These are phyloP conservation scores for Cucurbita maxima DNA, from an alignment of 306 rosid species.

Conservation along the genomic window DNA sequence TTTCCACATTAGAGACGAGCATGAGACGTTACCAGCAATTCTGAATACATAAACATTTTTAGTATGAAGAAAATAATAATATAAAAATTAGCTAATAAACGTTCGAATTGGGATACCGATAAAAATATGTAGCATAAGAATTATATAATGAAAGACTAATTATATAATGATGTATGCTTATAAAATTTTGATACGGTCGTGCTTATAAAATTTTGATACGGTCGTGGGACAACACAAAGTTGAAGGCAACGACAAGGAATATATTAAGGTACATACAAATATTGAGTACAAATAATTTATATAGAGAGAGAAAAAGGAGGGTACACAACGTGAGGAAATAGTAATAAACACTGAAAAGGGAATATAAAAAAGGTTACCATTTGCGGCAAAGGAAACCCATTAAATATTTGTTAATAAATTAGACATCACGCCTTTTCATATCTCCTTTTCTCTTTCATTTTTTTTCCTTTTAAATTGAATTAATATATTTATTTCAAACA, in stretches of 20 bases:
- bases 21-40: too few relatives aligned
- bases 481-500: too few relatives aligned
- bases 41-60: too few relatives aligned
- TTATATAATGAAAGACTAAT: too few relatives aligned
- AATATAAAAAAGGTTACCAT: background rate
- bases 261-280: background rate
- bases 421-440: background rate
- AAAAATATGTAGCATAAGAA: too few relatives aligned
- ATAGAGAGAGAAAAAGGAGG: background rate
- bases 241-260: background rate
- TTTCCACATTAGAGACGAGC: too few relatives aligned
- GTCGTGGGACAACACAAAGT: background rate
- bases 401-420: background rate
- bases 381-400: slow-evolving; percentile 1
- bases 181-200: background rate
- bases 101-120: too few relatives aligned
- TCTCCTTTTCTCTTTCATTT: background rate
- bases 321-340: background rate
- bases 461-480: too few relatives aligned
- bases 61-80: too few relatives aligned
- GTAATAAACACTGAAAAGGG: background rate
- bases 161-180: too few relatives aligned
- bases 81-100: too few relatives aligned
- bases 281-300: background rate
- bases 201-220: background rate